A percentile compares a stretch with the other conserved stretches of the same genome.
phyloP scores from a whole-genome alignment of 441 rosid species.

The Brassica balearica region DNA sequence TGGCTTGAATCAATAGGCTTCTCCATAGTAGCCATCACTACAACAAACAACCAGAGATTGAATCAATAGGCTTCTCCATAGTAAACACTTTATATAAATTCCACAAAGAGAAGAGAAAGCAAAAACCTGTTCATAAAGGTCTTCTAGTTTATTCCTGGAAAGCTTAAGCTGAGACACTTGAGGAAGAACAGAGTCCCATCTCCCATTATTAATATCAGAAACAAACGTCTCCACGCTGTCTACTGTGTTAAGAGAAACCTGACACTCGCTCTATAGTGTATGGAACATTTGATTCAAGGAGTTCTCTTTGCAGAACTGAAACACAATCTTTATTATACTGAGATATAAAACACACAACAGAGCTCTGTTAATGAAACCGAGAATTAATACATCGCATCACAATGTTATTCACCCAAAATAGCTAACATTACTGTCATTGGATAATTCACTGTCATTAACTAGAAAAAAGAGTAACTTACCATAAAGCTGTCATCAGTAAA shows the following conservation, averaged over 20 bases:
- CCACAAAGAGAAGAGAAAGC: background rate
- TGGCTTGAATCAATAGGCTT: conserved; percentile 40
- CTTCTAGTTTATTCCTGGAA: conserved; percentile 90
- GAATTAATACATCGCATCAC: background rate
- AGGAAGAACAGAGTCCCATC: conserved; percentile 95
- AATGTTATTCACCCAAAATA: background rate
- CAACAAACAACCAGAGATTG: conserved; percentile 27
- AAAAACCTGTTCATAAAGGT: conserved; percentile 90
- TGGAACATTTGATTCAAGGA: conserved; percentile 95
- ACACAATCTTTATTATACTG: conserved; percentile 95
- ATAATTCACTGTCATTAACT: background rate
- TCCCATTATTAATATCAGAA: background rate
- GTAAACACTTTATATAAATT: background rate
- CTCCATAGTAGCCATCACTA: conserved; percentile 38
- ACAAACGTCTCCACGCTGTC: too few species aligned
- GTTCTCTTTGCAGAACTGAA: conserved; percentile 98
- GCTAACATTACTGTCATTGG: background rate
- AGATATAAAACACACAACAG: conserved; percentile 5
- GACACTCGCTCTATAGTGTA: conserved; percentile 45
- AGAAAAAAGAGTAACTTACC: conserved; percentile 51
- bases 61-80: background rate
- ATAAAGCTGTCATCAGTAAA: conserved; percentile 95
- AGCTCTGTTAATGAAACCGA: conserved; percentile 3
- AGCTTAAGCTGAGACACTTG: conserved; percentile 99
- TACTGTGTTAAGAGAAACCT: too few species aligned